phyloP scores from a whole-genome alignment of 352 stramenopile genomes.

The Aphanomyces euteiches region DNA sequence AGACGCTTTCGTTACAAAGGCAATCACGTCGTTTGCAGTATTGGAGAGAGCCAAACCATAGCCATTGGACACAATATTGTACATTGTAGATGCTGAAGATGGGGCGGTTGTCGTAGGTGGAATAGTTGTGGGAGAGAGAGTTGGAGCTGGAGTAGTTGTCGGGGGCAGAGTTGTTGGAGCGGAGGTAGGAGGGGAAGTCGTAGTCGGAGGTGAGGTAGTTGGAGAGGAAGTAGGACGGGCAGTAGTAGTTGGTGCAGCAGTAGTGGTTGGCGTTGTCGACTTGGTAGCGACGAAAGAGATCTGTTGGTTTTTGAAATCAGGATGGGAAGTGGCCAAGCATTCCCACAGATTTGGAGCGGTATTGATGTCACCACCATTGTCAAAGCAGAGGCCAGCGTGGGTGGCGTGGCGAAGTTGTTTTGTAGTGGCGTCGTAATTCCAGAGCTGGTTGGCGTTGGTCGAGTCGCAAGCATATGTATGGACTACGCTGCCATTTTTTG shows the following conservation, averaged over 20 bases:
- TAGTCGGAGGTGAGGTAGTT: no score
- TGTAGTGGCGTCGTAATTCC: slow-evolving; percentile 47
- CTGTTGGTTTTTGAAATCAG: neutral
- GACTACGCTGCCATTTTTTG: slow-evolving; percentile 44
- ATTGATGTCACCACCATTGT: slow-evolving; percentile 32
- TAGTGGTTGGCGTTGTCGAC: no score
- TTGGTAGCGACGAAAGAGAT: no score
- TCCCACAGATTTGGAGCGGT: neutral
- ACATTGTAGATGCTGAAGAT: neutral
- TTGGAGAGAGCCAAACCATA: neutral
- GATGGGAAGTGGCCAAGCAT: neutral
- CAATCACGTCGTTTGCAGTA: neutral
- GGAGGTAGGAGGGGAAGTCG: no score
- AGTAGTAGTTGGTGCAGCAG: no score
- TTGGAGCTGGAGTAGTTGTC: neutral
- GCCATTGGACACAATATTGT: neutral
- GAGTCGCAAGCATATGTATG: slow-evolving; percentile 54
- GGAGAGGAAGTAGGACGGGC: no score
- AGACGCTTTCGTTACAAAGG: neutral
- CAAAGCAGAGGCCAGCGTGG: slow-evolving; percentile 32
- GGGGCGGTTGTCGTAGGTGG: no score
- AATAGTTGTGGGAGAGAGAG: neutral
- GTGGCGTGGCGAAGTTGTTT: slow-evolving; percentile 48
- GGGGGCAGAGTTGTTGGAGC: no score
- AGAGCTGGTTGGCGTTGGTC: slow-evolving; percentile 54